Conservation (phyloP, 2,329 filamentous ascomycete species). For the Sporothrix variecibatus region DNA sequence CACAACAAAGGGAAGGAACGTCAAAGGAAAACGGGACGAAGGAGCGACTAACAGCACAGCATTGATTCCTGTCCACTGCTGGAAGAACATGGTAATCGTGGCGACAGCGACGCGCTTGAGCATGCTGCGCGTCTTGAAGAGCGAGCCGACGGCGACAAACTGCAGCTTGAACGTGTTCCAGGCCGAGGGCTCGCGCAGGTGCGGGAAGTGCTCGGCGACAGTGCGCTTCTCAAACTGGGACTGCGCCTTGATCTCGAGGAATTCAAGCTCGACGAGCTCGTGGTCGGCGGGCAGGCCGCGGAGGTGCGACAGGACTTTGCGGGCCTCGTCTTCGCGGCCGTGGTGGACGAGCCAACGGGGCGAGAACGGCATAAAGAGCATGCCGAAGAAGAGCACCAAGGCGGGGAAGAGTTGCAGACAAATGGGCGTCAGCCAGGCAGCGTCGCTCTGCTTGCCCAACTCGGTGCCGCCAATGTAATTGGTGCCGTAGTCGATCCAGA, state of each 20-base stretch:
- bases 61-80: constrained; percentile 55
- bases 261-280: constrained; percentile 72
- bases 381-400: constrained; percentile 65
- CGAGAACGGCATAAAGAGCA: constrained; percentile 78
- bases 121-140: constrained; percentile 68
- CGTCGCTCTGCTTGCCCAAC: constrained; percentile 57
- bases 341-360: constrained; percentile 76
- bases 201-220: constrained; percentile 67
- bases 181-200: constrained; percentile 59
- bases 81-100: constrained; percentile 63
- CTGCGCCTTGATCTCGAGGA: constrained; percentile 81
- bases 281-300: constrained; percentile 63
- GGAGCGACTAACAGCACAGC: constrained; percentile 48
- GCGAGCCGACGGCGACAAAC: constrained; percentile 64
- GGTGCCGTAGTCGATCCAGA: constrained; percentile 66
- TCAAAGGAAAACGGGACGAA: neutral
- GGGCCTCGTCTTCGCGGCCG: constrained; percentile 67
- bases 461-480: constrained; percentile 64
- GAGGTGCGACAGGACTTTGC: constrained; percentile 62
- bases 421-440: constrained; percentile 73
- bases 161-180: constrained; percentile 69
- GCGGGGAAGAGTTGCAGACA: constrained; percentile 71
- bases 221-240: constrained; percentile 75
- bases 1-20: no score
- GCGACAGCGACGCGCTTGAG: constrained; percentile 66